phyloP scores from a whole-genome alignment of 2,329 filamentous ascomycete genomes.

The Colletotrichum acutatum region DNA sequence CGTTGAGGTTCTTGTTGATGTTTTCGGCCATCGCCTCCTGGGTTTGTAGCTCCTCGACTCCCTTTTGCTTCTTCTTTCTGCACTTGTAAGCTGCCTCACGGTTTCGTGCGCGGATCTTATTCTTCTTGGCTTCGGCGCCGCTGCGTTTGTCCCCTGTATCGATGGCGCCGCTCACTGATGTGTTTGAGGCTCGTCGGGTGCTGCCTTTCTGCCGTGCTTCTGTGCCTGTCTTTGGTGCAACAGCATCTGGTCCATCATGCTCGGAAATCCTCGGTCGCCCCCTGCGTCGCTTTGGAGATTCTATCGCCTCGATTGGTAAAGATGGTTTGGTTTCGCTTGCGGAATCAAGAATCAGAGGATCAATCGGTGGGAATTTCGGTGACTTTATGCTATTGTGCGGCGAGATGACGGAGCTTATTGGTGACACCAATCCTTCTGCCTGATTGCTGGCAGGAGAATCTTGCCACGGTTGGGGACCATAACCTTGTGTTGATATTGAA shows the following conservation, averaged over 20 bases:
- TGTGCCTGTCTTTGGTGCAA: background rate
- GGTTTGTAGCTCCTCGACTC: slow-evolving; percentile 31
- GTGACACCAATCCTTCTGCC: background rate
- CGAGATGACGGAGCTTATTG: slow-evolving; percentile 10
- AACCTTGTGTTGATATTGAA: background rate
- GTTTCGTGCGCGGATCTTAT: slow-evolving; percentile 32
- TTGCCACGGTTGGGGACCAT: slow-evolving; percentile 4
- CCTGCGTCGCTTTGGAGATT: background rate
- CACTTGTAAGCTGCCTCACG: slow-evolving; percentile 37
- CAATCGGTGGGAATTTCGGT: background rate
- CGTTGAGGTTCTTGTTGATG: slow-evolving; percentile 29
- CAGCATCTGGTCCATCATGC: background rate
- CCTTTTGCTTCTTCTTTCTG: slow-evolving; percentile 34
- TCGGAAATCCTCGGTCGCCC: slow-evolving; percentile 25
- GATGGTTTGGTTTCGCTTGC: background rate
- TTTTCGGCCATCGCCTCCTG: slow-evolving; percentile 37
- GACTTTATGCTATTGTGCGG: background rate
- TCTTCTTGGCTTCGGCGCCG: slow-evolving; percentile 24
- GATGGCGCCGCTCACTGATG: slow-evolving; percentile 19
- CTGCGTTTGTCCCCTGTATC: background rate
- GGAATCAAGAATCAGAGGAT: background rate
- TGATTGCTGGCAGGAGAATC: slow-evolving; percentile 8
- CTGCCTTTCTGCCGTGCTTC: background rate
- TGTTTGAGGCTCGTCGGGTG: slow-evolving; percentile 11
- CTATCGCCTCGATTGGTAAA: background rate